Conservation (phyloP, 2,329 filamentous ascomycete species). For the Botryotinia globosa region DNA sequence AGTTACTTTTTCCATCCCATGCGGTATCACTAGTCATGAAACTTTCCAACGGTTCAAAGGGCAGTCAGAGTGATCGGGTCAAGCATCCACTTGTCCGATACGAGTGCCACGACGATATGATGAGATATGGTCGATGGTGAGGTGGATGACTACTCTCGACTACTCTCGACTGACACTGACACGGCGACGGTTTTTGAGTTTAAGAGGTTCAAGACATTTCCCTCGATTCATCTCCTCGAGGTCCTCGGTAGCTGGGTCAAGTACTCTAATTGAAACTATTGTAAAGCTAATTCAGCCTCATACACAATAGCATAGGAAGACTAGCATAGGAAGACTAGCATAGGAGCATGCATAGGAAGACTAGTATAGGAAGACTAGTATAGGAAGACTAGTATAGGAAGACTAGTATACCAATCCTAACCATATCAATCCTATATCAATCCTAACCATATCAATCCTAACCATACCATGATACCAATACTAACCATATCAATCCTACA, state of each 20-base stretch:
- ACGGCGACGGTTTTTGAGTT: background rate
- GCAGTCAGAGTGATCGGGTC: background rate
- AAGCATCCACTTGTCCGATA: background rate
- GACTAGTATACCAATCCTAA: too few species aligned
- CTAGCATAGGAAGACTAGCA: background rate
- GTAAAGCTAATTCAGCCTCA: constrained; percentile 10
- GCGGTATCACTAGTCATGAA: background rate
- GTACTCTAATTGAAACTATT: constrained; percentile 5
- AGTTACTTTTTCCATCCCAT: too few species aligned
- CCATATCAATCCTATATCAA: too few species aligned
- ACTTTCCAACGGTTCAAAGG: background rate
- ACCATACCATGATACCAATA: too few species aligned
- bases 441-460: too few species aligned
- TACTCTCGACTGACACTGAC: background rate
- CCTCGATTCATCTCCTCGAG: background rate
- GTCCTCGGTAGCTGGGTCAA: background rate
- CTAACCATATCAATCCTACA: too few species aligned
- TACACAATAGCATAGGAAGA: background rate
- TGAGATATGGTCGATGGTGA: background rate
- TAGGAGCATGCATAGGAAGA: too few species aligned
- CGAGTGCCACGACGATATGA: background rate
- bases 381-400: background rate
- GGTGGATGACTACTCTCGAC: background rate
- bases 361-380: too few species aligned
- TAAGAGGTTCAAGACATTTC: background rate